Percentiles rank a stretch among this genome's conserved stretches.
Evolutionary conservation across 1,284 basidiomycete species (phyloP).

Genomic region (Heterobasidion occidentale): DNA sequence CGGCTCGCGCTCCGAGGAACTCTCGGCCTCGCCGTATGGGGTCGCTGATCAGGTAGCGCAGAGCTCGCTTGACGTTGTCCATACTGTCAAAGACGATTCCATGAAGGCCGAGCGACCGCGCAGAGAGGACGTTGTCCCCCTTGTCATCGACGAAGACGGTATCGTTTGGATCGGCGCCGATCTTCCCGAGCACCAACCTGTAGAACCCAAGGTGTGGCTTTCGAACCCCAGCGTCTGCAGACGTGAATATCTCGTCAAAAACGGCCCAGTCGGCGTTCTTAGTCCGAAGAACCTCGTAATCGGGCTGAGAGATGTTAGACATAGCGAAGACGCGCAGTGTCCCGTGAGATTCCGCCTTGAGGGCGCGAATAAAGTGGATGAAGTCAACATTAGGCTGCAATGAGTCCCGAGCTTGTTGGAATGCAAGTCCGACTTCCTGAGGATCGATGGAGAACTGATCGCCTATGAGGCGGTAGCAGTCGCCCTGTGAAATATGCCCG

Average conservation of each 20-base stretch:
- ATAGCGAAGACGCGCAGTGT: constrained; percentile 41
- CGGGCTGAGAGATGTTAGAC: constrained; percentile 53
- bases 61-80: constrained; percentile 32
- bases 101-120: constrained; percentile 45
- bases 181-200: constrained; percentile 35
- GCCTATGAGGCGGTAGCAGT: constrained; percentile 36
- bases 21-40: constrained; percentile 33
- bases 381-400: constrained; percentile 35
- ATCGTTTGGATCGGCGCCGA: constrained; percentile 31
- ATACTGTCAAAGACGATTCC: constrained; percentile 43
- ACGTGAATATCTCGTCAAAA: constrained; percentile 47
- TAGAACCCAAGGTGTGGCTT: constrained; percentile 51
- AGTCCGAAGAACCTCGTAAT: constrained; percentile 36
- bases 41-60: constrained; percentile 40
- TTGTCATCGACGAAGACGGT: constrained; percentile 54
- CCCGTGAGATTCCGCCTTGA: constrained; percentile 29
- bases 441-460: constrained; percentile 32
- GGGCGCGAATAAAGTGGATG: constrained; percentile 35
- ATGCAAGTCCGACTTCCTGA: constrained; percentile 31
- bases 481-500: constrained; percentile 35
- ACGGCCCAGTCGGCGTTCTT: constrained; percentile 43
- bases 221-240: constrained; percentile 39
- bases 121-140: constrained; percentile 49
- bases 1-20: constrained; percentile 33
- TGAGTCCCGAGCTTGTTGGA: constrained; percentile 38